Percentiles rank a stretch among this genome's conserved stretches.
phyloP scores from a whole-genome alignment of 352 stramenopile species.

The Hyaloperonospora brassicae region DNA sequence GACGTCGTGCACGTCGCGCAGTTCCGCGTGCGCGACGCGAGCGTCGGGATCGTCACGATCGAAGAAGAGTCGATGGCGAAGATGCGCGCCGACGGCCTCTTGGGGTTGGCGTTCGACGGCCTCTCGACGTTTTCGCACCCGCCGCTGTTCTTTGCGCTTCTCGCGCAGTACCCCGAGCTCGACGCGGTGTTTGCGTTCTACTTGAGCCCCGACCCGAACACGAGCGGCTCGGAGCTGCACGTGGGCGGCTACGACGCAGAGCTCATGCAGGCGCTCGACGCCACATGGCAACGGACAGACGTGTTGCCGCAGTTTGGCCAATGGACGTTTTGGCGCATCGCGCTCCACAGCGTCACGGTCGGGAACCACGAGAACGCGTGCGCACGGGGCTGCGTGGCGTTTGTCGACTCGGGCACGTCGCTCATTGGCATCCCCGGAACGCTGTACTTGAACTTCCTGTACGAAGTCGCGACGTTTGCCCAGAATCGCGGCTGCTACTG shows the following conservation, averaged over 20 bases:
- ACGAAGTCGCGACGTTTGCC: conserved; percentile 53
- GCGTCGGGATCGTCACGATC: conserved; percentile 47
- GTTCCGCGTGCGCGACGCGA: conserved; percentile 39
- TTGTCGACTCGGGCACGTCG: conserved; percentile 96
- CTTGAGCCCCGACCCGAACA: conserved; percentile 85
- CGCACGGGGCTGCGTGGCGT: conserved; percentile 68
- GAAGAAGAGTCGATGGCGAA: conserved; percentile 73
- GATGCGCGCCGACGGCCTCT: conserved; percentile 91
- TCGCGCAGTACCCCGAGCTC: conserved; percentile 53
- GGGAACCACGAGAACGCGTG: conserved; percentile 39
- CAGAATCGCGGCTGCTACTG: conserved; percentile 67
- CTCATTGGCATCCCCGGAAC: conserved; percentile 89
- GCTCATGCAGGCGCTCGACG: conserved; percentile 40
- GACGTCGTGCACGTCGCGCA: conserved; percentile 47
- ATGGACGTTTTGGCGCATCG: conserved; percentile 79
- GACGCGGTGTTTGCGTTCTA: conserved; percentile 94
- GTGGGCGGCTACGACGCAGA: conserved; percentile 56
- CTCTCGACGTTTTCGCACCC: conserved; percentile 81
- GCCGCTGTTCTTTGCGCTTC: conserved; percentile 56
- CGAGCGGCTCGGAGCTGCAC: conserved; percentile 63
- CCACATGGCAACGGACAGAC: conserved; percentile 59
- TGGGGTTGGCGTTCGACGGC: conserved; percentile 93
- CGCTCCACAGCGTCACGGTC: conserved; percentile 57
- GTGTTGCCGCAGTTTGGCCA: conserved; percentile 71
- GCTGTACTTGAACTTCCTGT: conserved; percentile 66